phyloP scores from a whole-genome alignment of 2,329 filamentous ascomycete genomes.

The Colletotrichum phormii region DNA sequence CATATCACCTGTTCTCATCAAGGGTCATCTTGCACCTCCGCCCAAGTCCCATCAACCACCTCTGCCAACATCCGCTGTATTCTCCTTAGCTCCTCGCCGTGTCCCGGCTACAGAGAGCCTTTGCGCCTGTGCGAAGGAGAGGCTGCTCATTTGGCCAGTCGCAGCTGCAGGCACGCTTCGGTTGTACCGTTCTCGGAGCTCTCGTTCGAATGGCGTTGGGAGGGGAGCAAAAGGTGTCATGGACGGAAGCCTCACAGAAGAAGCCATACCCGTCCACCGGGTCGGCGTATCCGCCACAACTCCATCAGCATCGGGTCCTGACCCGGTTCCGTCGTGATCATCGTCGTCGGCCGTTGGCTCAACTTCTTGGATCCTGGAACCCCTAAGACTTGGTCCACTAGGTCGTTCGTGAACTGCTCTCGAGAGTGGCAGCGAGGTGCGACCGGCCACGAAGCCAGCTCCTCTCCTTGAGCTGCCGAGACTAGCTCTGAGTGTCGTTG shows the following conservation, averaged over 20 bases:
- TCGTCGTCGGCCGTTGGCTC: conserved; percentile 26
- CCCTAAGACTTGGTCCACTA: conserved; percentile 13
- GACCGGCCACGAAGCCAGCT: background rate
- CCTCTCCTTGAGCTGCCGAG: conserved; percentile 16
- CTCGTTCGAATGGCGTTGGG: conserved; percentile 55
- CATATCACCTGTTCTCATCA: background rate
- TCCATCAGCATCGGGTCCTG: conserved; percentile 14
- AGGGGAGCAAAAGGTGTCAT: conserved; percentile 57
- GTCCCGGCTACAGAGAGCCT: conserved; percentile 15
- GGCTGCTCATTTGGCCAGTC: conserved; percentile 14
- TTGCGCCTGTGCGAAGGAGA: conserved; percentile 29
- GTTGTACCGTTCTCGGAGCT: conserved; percentile 42
- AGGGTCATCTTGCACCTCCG: background rate
- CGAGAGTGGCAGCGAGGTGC: conserved; percentile 24
- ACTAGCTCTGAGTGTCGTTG: conserved; percentile 13
- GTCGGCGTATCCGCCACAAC: conserved; percentile 54
- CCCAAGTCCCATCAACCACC: background rate
- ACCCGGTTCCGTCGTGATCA: conserved; percentile 23
- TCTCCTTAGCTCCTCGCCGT: background rate
- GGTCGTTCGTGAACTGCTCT: conserved; percentile 15
- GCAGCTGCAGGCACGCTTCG: conserved; percentile 14
- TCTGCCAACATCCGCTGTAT: background rate
- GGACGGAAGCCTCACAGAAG: conserved; percentile 51
- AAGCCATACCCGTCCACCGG: conserved; percentile 57
- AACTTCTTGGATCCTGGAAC: conserved; percentile 11